Evolutionary conservation across 2,329 filamentous ascomycete species (phyloP).

Genomic region (Fonsecaea pugnacius): DNA sequence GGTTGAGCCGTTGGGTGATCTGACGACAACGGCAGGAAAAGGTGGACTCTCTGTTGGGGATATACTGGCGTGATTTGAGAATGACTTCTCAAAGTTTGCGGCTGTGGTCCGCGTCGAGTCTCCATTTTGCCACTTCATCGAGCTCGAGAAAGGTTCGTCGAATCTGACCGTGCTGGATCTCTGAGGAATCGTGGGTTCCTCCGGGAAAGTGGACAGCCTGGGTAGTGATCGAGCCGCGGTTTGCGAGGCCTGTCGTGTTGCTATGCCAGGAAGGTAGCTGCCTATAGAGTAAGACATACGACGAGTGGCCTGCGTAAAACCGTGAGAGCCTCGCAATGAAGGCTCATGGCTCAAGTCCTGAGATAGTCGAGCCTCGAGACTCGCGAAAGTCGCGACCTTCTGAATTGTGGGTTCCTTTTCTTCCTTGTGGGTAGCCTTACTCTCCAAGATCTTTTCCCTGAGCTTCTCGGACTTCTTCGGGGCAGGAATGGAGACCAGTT

Average conservation of each 20-base stretch:
- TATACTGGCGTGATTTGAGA: slow-evolving; percentile 6
- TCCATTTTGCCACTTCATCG: slow-evolving; percentile 11
- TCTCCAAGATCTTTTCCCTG: slow-evolving; percentile 25
- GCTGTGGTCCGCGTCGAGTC: slow-evolving; percentile 10
- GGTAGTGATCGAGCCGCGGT: background rate
- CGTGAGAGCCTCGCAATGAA: slow-evolving; percentile 25
- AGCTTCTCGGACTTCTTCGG: slow-evolving; percentile 29
- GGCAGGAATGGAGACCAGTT: slow-evolving; percentile 22
- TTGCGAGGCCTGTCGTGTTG: slow-evolving; percentile 8
- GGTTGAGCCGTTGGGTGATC: slow-evolving; percentile 7
- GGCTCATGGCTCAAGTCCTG: slow-evolving; percentile 24
- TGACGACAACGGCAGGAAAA: slow-evolving; percentile 9
- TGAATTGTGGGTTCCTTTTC: slow-evolving; percentile 17
- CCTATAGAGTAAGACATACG: slow-evolving; percentile 29
- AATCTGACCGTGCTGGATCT: slow-evolving; percentile 30
- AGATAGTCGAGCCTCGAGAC: slow-evolving; percentile 28
- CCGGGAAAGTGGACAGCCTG: slow-evolving; percentile 4
- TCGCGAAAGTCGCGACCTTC: slow-evolving; percentile 27
- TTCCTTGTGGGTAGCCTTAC: slow-evolving; percentile 5
- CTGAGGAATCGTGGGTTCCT: background rate
- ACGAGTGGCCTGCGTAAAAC: slow-evolving; percentile 22
- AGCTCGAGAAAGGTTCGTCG: slow-evolving; percentile 26
- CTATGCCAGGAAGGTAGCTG: slow-evolving; percentile 20
- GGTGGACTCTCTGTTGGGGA: slow-evolving; percentile 20
- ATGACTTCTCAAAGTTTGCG: slow-evolving; percentile 13